phyloP scores from a whole-genome alignment of 2,329 filamentous ascomycete species.

The Alternaria arbusti region DNA sequence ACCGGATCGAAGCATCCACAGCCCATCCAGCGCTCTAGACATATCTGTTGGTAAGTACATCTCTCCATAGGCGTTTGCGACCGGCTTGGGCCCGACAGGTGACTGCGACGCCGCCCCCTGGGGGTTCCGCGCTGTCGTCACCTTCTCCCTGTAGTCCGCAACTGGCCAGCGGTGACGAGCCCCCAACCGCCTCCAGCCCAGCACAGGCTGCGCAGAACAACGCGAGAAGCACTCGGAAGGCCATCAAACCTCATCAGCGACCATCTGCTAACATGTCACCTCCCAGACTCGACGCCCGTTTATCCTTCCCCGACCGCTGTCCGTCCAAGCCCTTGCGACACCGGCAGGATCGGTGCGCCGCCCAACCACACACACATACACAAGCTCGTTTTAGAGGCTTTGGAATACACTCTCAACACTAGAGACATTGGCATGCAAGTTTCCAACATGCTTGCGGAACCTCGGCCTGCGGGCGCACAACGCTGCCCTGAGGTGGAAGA shows the following conservation, averaged over 20 bases:
- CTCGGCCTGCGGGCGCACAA: conserved; percentile 33
- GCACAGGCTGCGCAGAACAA: conserved; percentile 24
- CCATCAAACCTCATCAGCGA: conserved; percentile 25
- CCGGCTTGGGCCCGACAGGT: conserved; percentile 20
- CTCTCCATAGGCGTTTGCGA: conserved; percentile 42
- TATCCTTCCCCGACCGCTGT: conserved; percentile 40
- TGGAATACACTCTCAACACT: conserved; percentile 10
- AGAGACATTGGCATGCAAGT: conserved; percentile 37
- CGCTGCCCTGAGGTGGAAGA: conserved; percentile 33
- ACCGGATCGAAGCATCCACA: conserved; percentile 39
- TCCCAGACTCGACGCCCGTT: conserved; percentile 29
- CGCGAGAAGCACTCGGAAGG: conserved; percentile 23
- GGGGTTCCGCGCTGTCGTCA: conserved; percentile 31
- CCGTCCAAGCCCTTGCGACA: conserved; percentile 48
- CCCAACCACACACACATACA: conserved; percentile 28
- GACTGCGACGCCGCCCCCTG: conserved; percentile 24
- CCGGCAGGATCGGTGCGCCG: conserved; percentile 46
- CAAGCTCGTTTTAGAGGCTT: conserved; percentile 27
- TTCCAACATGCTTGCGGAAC: conserved; percentile 39
- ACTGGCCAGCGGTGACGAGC: conserved; percentile 41
- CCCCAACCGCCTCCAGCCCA: conserved; percentile 28
- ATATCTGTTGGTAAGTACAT: conserved; percentile 43
- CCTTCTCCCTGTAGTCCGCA: conserved; percentile 39
- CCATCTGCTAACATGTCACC: conserved; percentile 28
- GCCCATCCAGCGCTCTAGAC: conserved; percentile 31